A percentile compares a stretch with the other conserved stretches of the same genome.
These are phyloP conservation scores for Phytophthora tubulina DNA, from an alignment of 352 stramenopile species.

Conservation along the genomic window DNA sequence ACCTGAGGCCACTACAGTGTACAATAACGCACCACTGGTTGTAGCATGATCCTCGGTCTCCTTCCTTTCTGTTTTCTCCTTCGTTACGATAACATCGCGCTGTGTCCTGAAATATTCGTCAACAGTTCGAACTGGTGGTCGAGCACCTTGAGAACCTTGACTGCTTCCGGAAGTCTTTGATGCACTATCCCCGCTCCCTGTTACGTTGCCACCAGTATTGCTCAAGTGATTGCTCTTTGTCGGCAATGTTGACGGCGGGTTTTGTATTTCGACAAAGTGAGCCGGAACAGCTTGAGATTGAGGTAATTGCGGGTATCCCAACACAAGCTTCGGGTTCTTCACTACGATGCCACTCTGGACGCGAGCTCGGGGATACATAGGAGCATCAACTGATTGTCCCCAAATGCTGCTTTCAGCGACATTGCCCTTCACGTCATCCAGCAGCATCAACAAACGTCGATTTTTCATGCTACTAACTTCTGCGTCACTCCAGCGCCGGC, in stretches of 20 bases:
- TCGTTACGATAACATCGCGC: constrained; percentile 42
- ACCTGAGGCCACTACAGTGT: not conserved
- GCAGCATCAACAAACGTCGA: constrained; percentile 55
- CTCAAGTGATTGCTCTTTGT: constrained; percentile 26
- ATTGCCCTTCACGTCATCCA: constrained; percentile 4
- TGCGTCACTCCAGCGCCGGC: constrained; percentile 60
- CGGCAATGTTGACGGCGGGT: constrained; percentile 47
- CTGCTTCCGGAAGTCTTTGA: not conserved
- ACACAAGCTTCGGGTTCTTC: constrained; percentile 49
- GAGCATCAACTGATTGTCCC: constrained; percentile 31
- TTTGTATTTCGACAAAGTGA: constrained; percentile 60
- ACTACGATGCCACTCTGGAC: constrained; percentile 25
- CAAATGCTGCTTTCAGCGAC: constrained; percentile 24
- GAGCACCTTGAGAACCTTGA: constrained; percentile 9
- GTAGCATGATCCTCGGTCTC: constrained; percentile 23
- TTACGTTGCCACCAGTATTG: not conserved
- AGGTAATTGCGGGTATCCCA: constrained; percentile 54
- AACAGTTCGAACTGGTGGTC: constrained; percentile 45
- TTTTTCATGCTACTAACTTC: constrained; percentile 83
- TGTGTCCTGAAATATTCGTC: constrained; percentile 72
- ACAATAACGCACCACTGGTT: constrained; percentile 32
- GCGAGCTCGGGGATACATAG: constrained; percentile 37
- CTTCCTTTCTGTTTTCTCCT: constrained; percentile 25
- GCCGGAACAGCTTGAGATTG: constrained; percentile 29
- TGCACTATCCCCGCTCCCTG: not conserved